These are phyloP conservation scores for Rhodotorula toruloides DNA, from an alignment of 768 basidiomycete species.

Conservation along the genomic window DNA sequence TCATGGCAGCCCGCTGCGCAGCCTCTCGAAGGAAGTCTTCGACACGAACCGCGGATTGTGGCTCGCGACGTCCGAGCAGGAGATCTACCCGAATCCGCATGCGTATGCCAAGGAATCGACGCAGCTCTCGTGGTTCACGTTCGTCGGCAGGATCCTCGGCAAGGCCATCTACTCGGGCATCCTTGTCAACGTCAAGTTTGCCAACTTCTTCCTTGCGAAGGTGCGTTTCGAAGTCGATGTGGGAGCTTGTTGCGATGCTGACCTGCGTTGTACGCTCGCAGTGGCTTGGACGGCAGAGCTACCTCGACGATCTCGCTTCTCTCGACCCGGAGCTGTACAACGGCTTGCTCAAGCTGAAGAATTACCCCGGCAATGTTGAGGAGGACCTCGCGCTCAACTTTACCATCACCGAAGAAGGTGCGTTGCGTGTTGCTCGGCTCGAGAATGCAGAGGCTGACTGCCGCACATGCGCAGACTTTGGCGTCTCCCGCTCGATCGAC, in stretches of 20 bases:
- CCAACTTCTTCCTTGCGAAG: conserved; percentile 87
- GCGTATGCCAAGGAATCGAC: conserved; percentile 79
- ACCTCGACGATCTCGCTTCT: conserved; percentile 85
- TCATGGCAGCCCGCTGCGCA: conserved; percentile 41
- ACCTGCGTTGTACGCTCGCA: conserved; percentile 42
- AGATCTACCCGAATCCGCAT: conserved; percentile 92
- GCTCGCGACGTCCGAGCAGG: conserved; percentile 83
- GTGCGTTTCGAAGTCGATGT: conserved; percentile 47
- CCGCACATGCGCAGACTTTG: conserved; percentile 60
- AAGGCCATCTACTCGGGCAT: conserved; percentile 97
- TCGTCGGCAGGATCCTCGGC: conserved; percentile 87
- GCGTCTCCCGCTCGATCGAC: conserved; percentile 66
- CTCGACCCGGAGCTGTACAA: conserved; percentile 88
- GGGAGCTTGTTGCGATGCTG: background rate
- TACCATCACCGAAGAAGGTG: conserved; percentile 78
- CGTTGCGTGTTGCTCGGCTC: conserved; percentile 36
- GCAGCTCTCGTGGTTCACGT: conserved; percentile 81
- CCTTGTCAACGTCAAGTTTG: conserved; percentile 88
- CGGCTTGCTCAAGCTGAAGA: conserved; percentile 86
- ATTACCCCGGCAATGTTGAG: conserved; percentile 76
- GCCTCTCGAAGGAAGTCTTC: conserved; percentile 85
- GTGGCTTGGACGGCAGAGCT: conserved; percentile 90
- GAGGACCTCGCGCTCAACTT: conserved; percentile 80
- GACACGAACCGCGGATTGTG: conserved; percentile 91
- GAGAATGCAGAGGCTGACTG: background rate